A percentile compares a stretch with the other conserved stretches of the same genome.
Evolutionary conservation across 805 yeast genomes (phyloP).

Genomic region (Kodamaea neixiangensis): DNA sequence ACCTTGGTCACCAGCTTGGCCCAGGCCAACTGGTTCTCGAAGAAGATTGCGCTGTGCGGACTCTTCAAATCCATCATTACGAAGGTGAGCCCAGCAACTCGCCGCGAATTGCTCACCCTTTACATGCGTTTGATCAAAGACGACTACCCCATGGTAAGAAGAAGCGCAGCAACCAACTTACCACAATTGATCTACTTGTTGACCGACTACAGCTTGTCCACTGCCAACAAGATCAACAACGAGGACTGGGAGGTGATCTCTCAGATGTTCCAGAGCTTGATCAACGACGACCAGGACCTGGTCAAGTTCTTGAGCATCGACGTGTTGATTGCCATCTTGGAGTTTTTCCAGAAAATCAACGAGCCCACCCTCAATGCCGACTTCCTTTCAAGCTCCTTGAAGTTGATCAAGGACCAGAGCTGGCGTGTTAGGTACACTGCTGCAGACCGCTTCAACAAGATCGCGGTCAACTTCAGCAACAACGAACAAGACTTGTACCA

Average conservation of each 20-base stretch:
- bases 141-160: conserved; percentile 97
- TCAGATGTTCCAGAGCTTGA: conserved; percentile 77
- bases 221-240: conserved; percentile 46
- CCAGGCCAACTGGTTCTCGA: conserved; percentile 92
- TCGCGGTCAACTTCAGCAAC: conserved; percentile 65
- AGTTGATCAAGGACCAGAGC: conserved; percentile 81
- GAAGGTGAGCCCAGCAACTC: conserved; percentile 53
- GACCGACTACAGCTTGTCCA: conserved; percentile 38
- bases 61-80: conserved; percentile 70
- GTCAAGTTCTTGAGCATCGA: conserved; percentile 90
- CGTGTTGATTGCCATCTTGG: conserved; percentile 78
- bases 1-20: conserved; percentile 78
- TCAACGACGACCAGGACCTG: conserved; percentile 89
- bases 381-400: conserved; percentile 63
- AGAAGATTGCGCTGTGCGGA: conserved; percentile 89
- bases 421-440: conserved; percentile 99
- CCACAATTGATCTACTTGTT: conserved; percentile 68
- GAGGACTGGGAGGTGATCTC: conserved; percentile 76
- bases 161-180: conserved; percentile 86
- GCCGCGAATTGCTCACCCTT: conserved; percentile 63
- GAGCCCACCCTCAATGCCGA: conserved; percentile 63
- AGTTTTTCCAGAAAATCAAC: conserved; percentile 58
- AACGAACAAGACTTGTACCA: conserved; percentile 56
- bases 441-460: conserved; percentile 83
- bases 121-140: conserved; percentile 76